Conservation (phyloP, 192 early-diverging fungal genomes). For the Martensiomyces pterosporus region DNA sequence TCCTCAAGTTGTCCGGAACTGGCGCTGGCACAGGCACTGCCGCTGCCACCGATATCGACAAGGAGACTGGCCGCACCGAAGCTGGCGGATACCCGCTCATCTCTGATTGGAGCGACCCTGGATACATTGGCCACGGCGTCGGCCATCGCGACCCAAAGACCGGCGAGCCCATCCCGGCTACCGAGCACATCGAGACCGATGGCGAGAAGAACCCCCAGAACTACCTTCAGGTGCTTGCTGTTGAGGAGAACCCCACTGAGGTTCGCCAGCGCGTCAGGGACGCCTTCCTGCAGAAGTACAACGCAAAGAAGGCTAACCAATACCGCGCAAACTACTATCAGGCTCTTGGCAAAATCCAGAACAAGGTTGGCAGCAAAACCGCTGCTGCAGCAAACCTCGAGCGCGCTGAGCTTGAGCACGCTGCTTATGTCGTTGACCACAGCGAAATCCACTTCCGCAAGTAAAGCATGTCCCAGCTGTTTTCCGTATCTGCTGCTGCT, state of each 20-base stretch:
- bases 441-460: conserved; percentile 43
- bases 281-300: conserved; percentile 30
- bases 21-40: conserved; percentile 41
- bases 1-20: conserved; percentile 31
- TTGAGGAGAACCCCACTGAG: conserved; percentile 32
- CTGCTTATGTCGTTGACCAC: conserved; percentile 43
- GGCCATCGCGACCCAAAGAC: conserved; percentile 48
- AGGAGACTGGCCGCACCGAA: conserved; percentile 29
- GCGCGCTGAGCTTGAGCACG: conserved; percentile 38
- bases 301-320: conserved; percentile 31
- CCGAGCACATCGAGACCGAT: conserved; percentile 31
- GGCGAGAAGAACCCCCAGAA: conserved; percentile 50
- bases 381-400: conserved; percentile 21
- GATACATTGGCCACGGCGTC: conserved; percentile 46
- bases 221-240: conserved; percentile 17
- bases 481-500: not conserved
- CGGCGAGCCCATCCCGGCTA: conserved; percentile 34
- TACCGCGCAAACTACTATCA: conserved; percentile 38
- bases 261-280: conserved; percentile 26
- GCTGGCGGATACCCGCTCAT: conserved; percentile 45
- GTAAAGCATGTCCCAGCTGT: conserved; percentile 4
- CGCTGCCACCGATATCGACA: conserved; percentile 42
- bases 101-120: conserved; percentile 34
- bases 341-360: conserved; percentile 26
- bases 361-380: conserved; percentile 15